Conservation (phyloP, 495 filamentous ascomycete genomes). For the Aspergillus taichungensis region DNA sequence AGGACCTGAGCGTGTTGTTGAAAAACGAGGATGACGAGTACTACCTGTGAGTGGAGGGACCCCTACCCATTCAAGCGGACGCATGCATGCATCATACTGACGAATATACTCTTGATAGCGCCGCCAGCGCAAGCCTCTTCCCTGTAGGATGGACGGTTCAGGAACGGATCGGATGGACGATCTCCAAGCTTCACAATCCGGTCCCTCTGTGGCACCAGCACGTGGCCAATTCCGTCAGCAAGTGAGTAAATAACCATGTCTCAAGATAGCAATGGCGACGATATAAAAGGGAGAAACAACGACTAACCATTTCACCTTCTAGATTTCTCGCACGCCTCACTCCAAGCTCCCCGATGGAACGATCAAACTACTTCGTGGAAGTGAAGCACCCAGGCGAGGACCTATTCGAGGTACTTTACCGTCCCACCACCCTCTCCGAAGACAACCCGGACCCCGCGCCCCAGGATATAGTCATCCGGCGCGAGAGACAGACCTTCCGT, state of each 20-base stretch:
- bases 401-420: conserved; percentile 35
- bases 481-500: conserved; percentile 49
- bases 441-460: conserved; percentile 27
- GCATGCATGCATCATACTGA: background rate
- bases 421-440: conserved; percentile 24
- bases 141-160: conserved; percentile 49
- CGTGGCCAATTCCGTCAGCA: conserved; percentile 40
- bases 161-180: conserved; percentile 45
- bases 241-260: conserved; percentile 25
- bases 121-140: conserved; percentile 50
- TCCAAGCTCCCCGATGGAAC: conserved; percentile 40
- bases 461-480: conserved; percentile 38
- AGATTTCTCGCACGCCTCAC: conserved; percentile 44
- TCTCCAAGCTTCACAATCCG: conserved; percentile 42
- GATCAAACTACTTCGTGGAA: conserved; percentile 47
- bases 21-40: conserved; percentile 41
- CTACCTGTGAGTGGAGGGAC: conserved; percentile 33
- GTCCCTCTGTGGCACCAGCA: conserved; percentile 49
- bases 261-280: background rate
- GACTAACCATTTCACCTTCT: background rate
- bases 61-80: background rate
- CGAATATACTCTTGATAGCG: conserved; percentile 18
- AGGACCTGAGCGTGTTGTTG: conserved; percentile 48
- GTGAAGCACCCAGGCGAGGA: conserved; percentile 33
- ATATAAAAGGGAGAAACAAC: background rate